Base-by-base conservation (phyloP, 169 alveolate genomes). In the Cryptosporidium ryanae region DNA sequence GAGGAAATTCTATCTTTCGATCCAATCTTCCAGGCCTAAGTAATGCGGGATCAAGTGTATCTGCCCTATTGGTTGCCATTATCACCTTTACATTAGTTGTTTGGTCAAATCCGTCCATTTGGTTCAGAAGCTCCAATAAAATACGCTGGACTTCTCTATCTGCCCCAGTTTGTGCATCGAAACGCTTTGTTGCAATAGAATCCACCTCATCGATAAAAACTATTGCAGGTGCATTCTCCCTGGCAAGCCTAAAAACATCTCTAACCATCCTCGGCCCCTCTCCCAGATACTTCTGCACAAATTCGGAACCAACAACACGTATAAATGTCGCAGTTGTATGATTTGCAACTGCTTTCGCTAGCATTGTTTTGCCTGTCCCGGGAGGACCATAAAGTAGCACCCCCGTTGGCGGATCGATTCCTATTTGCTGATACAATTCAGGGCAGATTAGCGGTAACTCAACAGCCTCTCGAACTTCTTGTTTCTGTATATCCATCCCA, bases 251-350 rank as follows among this genome's bases (percentile, higher is more conserved):
- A 92, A 98, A 98, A 13, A 98, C 99, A 92, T 98, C 99, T 89
- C 99, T 92, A 18, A 98, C 99, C 99, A 98, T 97, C 82, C 99
- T 95, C 13, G 99, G 99, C 1, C 99, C 99, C 93, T 98, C 99
- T 57, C 99, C 99, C 50, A 98, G 94, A 84, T 98, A 98, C 91
- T 98, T 98, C 82, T 98, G 99, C 12, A 98, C 99, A 90, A 98
- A 98, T 91, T 98, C 99, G 43, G 99, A 96, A 3, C 99, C 99
- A 18, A 97, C 99, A 21, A 98, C 98, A 59, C 99, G 94, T 29
- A 98, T 97, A 91, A 98, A 97, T 21, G 98, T 92, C 32, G 99
- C 99, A 57, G 96, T 94, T 23, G 99, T 97, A 82, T 98, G 98
- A 91, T 97, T 96, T 31, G 99, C 99, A 27, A 98, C 99, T 2